Conservation (phyloP, 345 rosid genomes). For the Linum usitatissimum region DNA sequence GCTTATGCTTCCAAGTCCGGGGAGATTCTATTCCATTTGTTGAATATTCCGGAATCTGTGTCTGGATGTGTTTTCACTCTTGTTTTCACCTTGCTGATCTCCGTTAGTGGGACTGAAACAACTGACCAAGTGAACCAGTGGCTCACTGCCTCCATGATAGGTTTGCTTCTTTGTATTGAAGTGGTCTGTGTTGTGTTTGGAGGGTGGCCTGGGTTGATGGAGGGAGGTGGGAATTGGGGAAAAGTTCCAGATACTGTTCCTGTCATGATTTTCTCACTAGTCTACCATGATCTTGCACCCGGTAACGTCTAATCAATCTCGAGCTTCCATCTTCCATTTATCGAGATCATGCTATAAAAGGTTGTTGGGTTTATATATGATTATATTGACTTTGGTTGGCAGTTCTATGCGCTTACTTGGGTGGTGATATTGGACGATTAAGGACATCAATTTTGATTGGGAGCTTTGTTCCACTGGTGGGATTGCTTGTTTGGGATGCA, state of each 20-base stretch:
- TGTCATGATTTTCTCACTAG: constrained; percentile 50
- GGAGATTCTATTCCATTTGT: constrained; percentile 40
- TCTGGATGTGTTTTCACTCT: constrained; percentile 34
- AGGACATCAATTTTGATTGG: constrained; percentile 45
- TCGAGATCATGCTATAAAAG: no score
- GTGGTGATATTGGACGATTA: constrained; percentile 39
- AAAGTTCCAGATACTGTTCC: constrained; percentile 47
- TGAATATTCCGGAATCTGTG: constrained; percentile 35
- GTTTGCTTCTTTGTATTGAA: constrained; percentile 46
- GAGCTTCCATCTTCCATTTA: not conserved
- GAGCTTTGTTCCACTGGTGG: constrained; percentile 41
- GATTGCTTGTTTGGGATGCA: constrained; percentile 51
- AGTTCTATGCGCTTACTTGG: constrained; percentile 62
- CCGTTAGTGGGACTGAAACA: constrained; percentile 36
- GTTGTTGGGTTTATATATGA: constrained; percentile 2
- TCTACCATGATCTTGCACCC: constrained; percentile 48
- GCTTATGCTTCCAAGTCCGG: constrained; percentile 55
- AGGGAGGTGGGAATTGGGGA: constrained; percentile 40
- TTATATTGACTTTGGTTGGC: not conserved
- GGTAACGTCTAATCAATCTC: constrained; percentile 18
- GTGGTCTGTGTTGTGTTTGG: constrained; percentile 31
- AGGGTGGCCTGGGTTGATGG: constrained; percentile 41
- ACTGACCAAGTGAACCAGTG: constrained; percentile 55
- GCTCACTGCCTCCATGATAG: constrained; percentile 51
- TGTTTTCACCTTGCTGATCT: constrained; percentile 34